Evolutionary conservation across 2,329 filamentous ascomycete genomes (phyloP), one percentile per base, ranked within the genome.

Genomic region (Fusarium pseudonygamai): DNA sequence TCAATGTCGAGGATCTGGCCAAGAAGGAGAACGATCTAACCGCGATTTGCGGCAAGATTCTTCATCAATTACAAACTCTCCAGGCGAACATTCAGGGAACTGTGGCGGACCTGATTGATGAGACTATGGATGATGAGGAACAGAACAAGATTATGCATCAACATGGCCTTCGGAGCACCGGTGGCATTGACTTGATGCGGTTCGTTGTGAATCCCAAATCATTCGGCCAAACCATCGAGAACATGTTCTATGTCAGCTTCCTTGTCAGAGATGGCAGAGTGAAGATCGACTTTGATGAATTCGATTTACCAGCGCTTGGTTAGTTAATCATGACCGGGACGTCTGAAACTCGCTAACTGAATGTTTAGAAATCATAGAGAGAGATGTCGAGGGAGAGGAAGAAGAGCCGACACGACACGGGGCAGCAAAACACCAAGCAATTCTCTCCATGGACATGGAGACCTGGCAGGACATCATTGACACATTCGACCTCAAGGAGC

Each of bases 221-320:
- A 2, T 99, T 98, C 78, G 94, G 94, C 0, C 96, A 99, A 82
- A 97, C 95, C 0, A 91, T 99, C 12, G 96, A 99, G 80, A 99
- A 99, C 77, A 86, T 99, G 77, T 99, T 99, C 82, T 98, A 98
- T 80, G 90, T 97, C 75, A 97, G 94, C 80, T 99, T 99, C 79
- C 84, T 99, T 69, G 94, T 98, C 67, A 91, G 93, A 65, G 96
- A 99, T 82, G 95, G 95, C 16, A 90, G 89, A 67, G 89, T 95
- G 11, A 90, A 90, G 39, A 87, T 99, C n/a, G 86, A 89, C 7
- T 88, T 90, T 63, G 95, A 98, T 78, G 87, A 90, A 18, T 84
- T 92, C 68, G 91, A 89, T 4, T 84, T 97, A 46, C 95, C 95
- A n/a, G 90, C 94, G 28, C 82, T 98, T 55, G 86, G 95, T 97